phyloP scores from a whole-genome alignment of 768 basidiomycete species.

The Leccinum longicurvipes region DNA sequence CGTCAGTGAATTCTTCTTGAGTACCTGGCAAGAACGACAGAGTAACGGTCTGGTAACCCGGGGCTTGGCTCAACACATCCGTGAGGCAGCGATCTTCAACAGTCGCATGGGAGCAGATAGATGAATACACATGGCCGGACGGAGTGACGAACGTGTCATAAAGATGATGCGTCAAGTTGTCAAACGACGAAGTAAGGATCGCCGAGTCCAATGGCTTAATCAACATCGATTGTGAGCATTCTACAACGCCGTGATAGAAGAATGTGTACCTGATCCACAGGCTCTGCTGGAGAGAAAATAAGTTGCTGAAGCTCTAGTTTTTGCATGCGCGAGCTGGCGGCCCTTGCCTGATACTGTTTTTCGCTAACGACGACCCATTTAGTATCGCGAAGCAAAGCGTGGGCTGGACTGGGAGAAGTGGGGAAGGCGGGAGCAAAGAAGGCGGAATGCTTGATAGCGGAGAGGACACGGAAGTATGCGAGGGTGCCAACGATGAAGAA shows the following conservation, averaged over 20 bases:
- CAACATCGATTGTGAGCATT: conserved; percentile 14
- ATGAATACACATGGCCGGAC: conserved; percentile 45
- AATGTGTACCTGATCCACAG: conserved; percentile 35
- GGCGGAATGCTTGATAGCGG: conserved; percentile 83
- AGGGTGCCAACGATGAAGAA: conserved; percentile 88
- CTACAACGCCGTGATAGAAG: neutral
- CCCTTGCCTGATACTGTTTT: conserved; percentile 42
- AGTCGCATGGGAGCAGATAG: conserved; percentile 47
- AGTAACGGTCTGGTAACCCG: conserved; percentile 43
- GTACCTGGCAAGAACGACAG: conserved; percentile 49
- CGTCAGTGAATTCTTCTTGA: conserved; percentile 48
- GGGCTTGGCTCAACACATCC: conserved; percentile 29
- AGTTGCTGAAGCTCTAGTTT: conserved; percentile 74
- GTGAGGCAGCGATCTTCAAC: conserved; percentile 38
- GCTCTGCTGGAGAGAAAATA: conserved; percentile 52
- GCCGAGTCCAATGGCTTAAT: conserved; percentile 35
- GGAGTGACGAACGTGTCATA: conserved; percentile 38
- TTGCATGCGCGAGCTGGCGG: conserved; percentile 26
- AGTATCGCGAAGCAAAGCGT: conserved; percentile 49
- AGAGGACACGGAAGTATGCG: conserved; percentile 91
- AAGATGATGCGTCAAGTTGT: conserved; percentile 50
- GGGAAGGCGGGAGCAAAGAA: conserved; percentile 62
- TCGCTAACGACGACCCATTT: conserved; percentile 66
- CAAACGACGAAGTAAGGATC: conserved; percentile 41
- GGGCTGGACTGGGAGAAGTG: conserved; percentile 46